These are phyloP conservation scores for Rhizopus microsporus DNA, from an alignment of 371 early-diverging fungal genomes.

Conservation along the genomic window DNA sequence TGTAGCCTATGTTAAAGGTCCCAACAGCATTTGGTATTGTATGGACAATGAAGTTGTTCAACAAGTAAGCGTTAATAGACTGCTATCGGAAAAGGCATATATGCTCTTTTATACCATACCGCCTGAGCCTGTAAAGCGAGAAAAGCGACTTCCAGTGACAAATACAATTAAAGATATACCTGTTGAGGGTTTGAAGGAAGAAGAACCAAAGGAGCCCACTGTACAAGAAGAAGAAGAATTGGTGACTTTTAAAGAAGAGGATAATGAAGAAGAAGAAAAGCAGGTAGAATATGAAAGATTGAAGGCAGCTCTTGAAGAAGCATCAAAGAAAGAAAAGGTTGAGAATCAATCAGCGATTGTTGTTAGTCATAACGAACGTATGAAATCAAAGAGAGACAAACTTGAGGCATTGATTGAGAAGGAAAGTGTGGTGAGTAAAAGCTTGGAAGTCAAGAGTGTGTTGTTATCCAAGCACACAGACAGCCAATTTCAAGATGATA, in stretches of 20 bases:
- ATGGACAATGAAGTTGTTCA: constrained; percentile 79
- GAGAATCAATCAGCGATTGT: constrained; percentile 45
- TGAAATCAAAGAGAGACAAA: constrained; percentile 57
- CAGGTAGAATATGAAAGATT: constrained; percentile 27
- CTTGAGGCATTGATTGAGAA: constrained; percentile 53
- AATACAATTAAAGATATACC: constrained; percentile 4
- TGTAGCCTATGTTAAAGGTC: constrained; percentile 75
- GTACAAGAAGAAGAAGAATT: constrained; percentile 14
- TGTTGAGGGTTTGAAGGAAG: constrained; percentile 4
- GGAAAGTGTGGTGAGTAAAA: constrained; percentile 45
- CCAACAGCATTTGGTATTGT: constrained; percentile 82
- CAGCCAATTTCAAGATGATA: constrained; percentile 44
- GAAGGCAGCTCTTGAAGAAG: constrained; percentile 37
- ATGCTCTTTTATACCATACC: constrained; percentile 75
- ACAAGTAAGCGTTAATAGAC: constrained; percentile 71
- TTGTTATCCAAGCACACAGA: constrained; percentile 34
- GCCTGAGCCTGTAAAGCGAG: constrained; percentile 25
- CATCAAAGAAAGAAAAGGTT: constrained; percentile 34
- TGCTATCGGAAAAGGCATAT: constrained; percentile 74
- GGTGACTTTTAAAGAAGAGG: constrained; percentile 4
- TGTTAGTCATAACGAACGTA: constrained; percentile 52
- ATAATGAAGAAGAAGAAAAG: constrained; percentile 31
- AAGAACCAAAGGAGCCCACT: constrained; percentile 13
- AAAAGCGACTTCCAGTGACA: constrained; percentile 11
- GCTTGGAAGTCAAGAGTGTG: constrained; percentile 43